A percentile compares a stretch with the other conserved stretches of the same genome.
Conservation (phyloP, 2,329 filamentous ascomycete species). For the Apiospora hydei region DNA sequence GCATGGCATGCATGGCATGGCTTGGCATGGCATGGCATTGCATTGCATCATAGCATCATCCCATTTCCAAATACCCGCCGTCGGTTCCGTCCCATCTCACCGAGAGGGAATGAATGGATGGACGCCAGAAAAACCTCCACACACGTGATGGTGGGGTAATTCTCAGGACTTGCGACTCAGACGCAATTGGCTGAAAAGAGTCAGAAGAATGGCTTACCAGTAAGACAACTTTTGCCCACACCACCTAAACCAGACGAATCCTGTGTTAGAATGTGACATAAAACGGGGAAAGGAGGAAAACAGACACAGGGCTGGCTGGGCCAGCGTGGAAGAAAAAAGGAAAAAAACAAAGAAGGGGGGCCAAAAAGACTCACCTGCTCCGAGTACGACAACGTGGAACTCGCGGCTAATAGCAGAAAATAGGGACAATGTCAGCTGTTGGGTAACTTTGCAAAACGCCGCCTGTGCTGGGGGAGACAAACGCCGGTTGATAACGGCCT, state of each 20-base stretch:
- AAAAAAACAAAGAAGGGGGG: conserved; percentile 7
- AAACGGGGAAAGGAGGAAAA: conserved; percentile 30
- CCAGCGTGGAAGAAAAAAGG: conserved; percentile 18
- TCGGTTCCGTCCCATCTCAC: not conserved
- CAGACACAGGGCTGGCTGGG: conserved; percentile 25
- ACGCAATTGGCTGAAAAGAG: not conserved
- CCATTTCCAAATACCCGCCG: not conserved
- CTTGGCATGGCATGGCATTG: not conserved
- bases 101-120: conserved; percentile 9
- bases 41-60: not conserved
- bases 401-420: conserved; percentile 63
- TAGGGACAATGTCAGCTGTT: conserved; percentile 35
- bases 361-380: conserved; percentile 67
- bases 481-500: conserved; percentile 11
- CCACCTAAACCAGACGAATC: conserved; percentile 64
- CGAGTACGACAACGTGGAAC: conserved; percentile 83
- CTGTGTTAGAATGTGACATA: conserved; percentile 7
- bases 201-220: conserved; percentile 63
- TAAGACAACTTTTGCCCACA: conserved; percentile 91
- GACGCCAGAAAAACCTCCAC: conserved; percentile 30
- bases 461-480: conserved; percentile 6
- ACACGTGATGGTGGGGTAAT: conserved; percentile 28
- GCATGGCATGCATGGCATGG: not conserved
- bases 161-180: conserved; percentile 7
- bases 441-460: conserved; percentile 8